These are phyloP conservation scores for Megacollybia platyphylla DNA, from an alignment of 1,284 basidiomycete species.

Conservation along the genomic window DNA sequence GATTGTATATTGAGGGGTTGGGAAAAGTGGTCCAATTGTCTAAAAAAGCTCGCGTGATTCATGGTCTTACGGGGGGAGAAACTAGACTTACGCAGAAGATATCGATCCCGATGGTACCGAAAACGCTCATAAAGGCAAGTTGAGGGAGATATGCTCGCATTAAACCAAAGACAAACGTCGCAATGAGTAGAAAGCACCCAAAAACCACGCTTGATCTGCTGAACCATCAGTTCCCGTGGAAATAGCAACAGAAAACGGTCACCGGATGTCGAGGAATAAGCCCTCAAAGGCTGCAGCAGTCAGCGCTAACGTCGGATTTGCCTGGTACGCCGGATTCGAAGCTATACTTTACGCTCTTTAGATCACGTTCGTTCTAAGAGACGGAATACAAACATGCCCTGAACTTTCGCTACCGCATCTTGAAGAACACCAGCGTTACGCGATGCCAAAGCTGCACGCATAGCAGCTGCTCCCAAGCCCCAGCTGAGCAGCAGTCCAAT, in stretches of 20 bases:
- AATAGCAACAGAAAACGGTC: slow-evolving; percentile 7
- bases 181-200: slow-evolving; percentile 47
- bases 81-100: not conserved
- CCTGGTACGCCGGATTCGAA: slow-evolving; percentile 24
- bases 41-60: slow-evolving; percentile 7
- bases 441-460: slow-evolving; percentile 39
- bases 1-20: slow-evolving; percentile 40
- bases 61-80: not conserved
- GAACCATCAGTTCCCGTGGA: slow-evolving; percentile 5
- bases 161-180: slow-evolving; percentile 37
- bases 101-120: slow-evolving; percentile 23
- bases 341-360: not conserved
- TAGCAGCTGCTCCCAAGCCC: slow-evolving; percentile 50
- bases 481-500: slow-evolving; percentile 48
- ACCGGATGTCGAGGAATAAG: slow-evolving; percentile 42
- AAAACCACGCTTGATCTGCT: slow-evolving; percentile 32
- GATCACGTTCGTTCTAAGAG: not conserved
- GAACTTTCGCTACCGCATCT: slow-evolving; percentile 25
- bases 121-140: slow-evolving; percentile 35
- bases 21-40: slow-evolving; percentile 49
- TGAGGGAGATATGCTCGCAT: slow-evolving; percentile 44
- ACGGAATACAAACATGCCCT: slow-evolving; percentile 5
- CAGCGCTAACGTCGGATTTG: slow-evolving; percentile 35
- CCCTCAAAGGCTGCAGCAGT: slow-evolving; percentile 39
- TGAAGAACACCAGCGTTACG: slow-evolving; percentile 30